Evolutionary conservation across 2,329 filamentous ascomycete genomes (phyloP).

Genomic region (Colletotrichum lentis): DNA sequence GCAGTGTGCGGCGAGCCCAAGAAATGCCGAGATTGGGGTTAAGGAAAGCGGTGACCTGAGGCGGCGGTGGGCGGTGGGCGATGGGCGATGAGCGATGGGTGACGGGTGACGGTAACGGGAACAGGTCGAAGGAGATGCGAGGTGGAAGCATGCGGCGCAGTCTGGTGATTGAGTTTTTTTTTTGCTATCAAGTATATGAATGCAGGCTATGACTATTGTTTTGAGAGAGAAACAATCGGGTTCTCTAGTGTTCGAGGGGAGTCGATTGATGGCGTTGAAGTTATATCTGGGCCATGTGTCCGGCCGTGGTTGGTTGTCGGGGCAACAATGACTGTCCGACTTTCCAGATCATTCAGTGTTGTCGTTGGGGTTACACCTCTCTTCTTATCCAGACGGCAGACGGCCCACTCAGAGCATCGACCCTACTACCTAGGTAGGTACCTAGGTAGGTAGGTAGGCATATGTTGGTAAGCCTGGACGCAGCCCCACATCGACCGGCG

Average conservation of each 20-base stretch:
- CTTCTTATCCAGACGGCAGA: not conserved
- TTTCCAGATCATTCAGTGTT: not conserved
- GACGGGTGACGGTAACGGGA: too few relatives aligned
- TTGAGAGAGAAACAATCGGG: not conserved
- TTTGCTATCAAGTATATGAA: constrained; percentile 25
- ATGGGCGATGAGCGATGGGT: not conserved
- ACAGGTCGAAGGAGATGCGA: constrained; percentile 1
- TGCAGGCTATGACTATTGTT: constrained; percentile 15
- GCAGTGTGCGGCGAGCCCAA: not conserved
- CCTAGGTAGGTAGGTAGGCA: too few relatives aligned
- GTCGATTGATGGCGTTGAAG: constrained; percentile 21
- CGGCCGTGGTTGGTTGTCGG: constrained; percentile 33
- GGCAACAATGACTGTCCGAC: constrained; percentile 31
- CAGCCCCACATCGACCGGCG: constrained; percentile 4
- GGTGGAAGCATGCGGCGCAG: constrained; percentile 17
- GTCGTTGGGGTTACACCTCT: not conserved
- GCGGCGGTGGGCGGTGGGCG: not conserved
- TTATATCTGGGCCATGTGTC: constrained; percentile 36
- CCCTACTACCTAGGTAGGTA: too few relatives aligned
- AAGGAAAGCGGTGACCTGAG: constrained; percentile 1
- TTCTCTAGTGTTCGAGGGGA: not conserved
- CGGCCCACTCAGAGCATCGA: too few relatives aligned
- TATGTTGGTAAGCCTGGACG: too few relatives aligned
- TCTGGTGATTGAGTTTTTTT: not conserved
- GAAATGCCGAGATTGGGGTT: not conserved